Base-by-base conservation (phyloP, 345 rosid species). In the Aquilaria sinensis region DNA sequence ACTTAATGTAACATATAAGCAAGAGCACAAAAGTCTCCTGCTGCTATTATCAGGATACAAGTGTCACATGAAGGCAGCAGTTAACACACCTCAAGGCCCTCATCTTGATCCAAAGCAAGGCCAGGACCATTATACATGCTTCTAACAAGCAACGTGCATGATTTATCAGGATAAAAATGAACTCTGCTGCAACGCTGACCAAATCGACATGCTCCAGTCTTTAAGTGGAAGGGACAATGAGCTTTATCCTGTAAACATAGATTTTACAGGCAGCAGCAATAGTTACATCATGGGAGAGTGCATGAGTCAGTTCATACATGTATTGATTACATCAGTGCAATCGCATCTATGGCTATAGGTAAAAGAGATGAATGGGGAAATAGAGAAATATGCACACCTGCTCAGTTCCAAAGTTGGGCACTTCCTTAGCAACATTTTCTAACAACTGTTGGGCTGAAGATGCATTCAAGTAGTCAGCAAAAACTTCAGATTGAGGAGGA, bases 1-100 rank as follows among this genome's bases (percentile, higher is more conserved):
- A 37, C 8, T 37, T 3, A 37, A 9, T 4, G 8, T 37, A 37
- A 9, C 43, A 37, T 37, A 37, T 53, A 46, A 64, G 31, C 47
- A 69, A 34, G 15, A 46, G n/a, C 23, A 11, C 32, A 41, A 37
- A 37, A 37, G 43, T 3, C 4, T 37, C 43, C 43, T 37, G 43
- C 8, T 66, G 53, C 52, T 56, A 57, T 68, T 58, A 74, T 80
- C 84, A 90, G 98, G 98, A 90, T 90, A 93, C 98, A 75, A 75
- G 84, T 81, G 72, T 79, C 80, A 75, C 63, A 62, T 77, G 84
- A 82, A 77, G 83, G 72, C 83, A 82, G 74, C 87, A 69, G 62
- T 80, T 80, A 37, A 90, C 98, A 83, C 90, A 93, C 98, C 98
- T 94, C 99, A 63, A 94, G 97, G 82, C 92, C 96, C 84, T 94